phyloP scores from a whole-genome alignment of 2,329 filamentous ascomycete genomes.

The Aspergillus neoniger region DNA sequence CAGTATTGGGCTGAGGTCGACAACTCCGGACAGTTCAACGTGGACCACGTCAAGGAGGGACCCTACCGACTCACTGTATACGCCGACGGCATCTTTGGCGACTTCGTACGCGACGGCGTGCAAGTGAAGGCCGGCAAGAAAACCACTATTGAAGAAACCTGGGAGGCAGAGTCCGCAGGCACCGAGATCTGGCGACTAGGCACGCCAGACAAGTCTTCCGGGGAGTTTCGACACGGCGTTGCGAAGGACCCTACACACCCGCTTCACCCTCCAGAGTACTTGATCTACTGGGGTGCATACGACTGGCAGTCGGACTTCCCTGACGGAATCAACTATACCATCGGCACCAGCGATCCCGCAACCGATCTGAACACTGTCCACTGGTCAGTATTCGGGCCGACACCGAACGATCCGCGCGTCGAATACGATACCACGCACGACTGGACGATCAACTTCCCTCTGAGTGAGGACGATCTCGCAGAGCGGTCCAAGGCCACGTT shows the following conservation, averaged over 20 bases:
- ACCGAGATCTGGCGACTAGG: constrained; percentile 65
- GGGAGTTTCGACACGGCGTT: constrained; percentile 63
- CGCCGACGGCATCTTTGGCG: constrained; percentile 63
- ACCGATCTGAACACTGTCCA: constrained; percentile 65
- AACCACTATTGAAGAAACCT: constrained; percentile 44
- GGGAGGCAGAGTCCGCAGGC: constrained; percentile 59
- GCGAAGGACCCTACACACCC: constrained; percentile 52
- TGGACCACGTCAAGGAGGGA: constrained; percentile 58
- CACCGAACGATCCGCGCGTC: constrained; percentile 44
- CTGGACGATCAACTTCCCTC: constrained; percentile 60
- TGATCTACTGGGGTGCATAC: constrained; percentile 63
- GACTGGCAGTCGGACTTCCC: constrained; percentile 64
- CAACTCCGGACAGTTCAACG: constrained; percentile 50
- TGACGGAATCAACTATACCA: constrained; percentile 57
- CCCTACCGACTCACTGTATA: constrained; percentile 65
- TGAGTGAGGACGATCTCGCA: constrained; percentile 46
- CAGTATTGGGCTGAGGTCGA: constrained; percentile 65
- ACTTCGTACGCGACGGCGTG: constrained; percentile 57
- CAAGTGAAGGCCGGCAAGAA: constrained; percentile 47
- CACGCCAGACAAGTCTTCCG: constrained; percentile 61
- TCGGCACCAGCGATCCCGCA: constrained; percentile 54
- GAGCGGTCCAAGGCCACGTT: constrained; percentile 55
- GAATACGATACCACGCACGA: constrained; percentile 50
- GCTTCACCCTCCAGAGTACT: constrained; percentile 58
- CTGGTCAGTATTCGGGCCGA: constrained; percentile 63